phyloP scores from a whole-genome alignment of 2,329 filamentous ascomycete species.

The Trichoderma simmonsii region DNA sequence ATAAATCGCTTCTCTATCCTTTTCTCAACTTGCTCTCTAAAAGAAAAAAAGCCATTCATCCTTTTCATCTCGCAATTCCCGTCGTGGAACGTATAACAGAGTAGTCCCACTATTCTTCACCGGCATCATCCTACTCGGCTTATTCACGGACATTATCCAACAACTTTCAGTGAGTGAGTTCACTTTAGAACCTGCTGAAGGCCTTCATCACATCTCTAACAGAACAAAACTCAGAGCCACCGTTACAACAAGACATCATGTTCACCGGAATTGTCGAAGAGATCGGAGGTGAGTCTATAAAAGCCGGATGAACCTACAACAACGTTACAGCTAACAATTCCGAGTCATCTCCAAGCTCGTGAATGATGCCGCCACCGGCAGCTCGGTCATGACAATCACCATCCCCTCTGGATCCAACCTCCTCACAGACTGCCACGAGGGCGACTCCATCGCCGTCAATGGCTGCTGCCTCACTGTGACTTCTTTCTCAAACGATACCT shows the following conservation, averaged over 20 bases:
- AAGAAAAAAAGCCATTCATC: not conserved
- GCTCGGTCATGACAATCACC: constrained; percentile 85
- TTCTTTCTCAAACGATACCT: constrained; percentile 50
- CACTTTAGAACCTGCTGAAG: not conserved
- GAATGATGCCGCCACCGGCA: constrained; percentile 75
- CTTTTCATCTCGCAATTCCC: not conserved
- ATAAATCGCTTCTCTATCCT: not conserved
- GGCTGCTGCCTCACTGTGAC: constrained; percentile 93
- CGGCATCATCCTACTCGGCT: not conserved
- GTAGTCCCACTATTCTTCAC: not conserved
- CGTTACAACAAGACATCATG: constrained; percentile 54
- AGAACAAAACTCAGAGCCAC: not conserved
- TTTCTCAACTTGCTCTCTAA: not conserved
- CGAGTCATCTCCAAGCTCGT: constrained; percentile 83
- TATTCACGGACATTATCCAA: not conserved
- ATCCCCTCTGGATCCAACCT: constrained; percentile 66
- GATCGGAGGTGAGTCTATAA: constrained; percentile 71
- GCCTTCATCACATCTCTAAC: not conserved
- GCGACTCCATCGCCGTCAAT: constrained; percentile 94
- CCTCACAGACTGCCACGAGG: constrained; percentile 76
- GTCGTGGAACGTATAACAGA: not conserved
- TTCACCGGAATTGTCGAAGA: constrained; percentile 94
- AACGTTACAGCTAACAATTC: constrained; percentile 25
- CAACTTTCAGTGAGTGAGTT: not conserved
- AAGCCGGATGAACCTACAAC: not conserved